Conservation (phyloP, 805 yeast genomes). For the Candida nonsorbophila region DNA sequence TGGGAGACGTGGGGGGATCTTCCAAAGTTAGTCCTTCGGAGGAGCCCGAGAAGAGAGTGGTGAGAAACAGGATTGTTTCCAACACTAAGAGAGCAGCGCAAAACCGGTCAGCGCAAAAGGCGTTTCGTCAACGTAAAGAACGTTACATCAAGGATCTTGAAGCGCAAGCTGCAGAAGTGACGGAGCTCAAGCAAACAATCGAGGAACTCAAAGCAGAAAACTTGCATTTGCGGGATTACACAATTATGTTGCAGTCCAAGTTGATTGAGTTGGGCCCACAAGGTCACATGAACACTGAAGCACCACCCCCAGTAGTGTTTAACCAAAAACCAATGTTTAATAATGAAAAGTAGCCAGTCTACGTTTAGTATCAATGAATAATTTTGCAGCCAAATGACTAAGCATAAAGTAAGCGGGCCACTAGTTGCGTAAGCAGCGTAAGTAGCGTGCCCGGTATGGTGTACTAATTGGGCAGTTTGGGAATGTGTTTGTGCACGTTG, state of each 20-base stretch:
- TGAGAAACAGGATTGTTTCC: slow-evolving; percentile 36
- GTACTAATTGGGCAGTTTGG: no score
- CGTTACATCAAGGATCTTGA: slow-evolving; percentile 77
- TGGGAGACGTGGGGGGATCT: slow-evolving; percentile 6
- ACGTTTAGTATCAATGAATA: no score
- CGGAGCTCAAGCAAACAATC: slow-evolving; percentile 57
- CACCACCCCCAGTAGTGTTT: no score
- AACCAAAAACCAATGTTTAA: no score
- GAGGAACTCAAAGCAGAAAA: slow-evolving; percentile 68
- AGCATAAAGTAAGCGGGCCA: no score
- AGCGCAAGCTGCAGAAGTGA: slow-evolving; percentile 57
- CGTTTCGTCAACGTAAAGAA: slow-evolving; percentile 83
- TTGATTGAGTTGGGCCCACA: slow-evolving; percentile 47
- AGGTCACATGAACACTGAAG: no score
- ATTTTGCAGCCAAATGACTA: no score
- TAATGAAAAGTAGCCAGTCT: no score
- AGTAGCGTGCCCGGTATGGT: no score
- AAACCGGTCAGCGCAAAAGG: slow-evolving; percentile 87
- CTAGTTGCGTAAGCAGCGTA: no score
- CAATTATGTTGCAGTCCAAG: slow-evolving; percentile 62
- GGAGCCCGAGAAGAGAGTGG: neutral
- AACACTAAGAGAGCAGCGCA: slow-evolving; percentile 85
- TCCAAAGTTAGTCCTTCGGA: neutral
- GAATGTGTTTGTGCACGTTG: no score
- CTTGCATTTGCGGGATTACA: slow-evolving; percentile 65